These are phyloP conservation scores for Backusella tarrabulga DNA, from an alignment of 192 early-diverging fungal genomes.

Conservation along the genomic window DNA sequence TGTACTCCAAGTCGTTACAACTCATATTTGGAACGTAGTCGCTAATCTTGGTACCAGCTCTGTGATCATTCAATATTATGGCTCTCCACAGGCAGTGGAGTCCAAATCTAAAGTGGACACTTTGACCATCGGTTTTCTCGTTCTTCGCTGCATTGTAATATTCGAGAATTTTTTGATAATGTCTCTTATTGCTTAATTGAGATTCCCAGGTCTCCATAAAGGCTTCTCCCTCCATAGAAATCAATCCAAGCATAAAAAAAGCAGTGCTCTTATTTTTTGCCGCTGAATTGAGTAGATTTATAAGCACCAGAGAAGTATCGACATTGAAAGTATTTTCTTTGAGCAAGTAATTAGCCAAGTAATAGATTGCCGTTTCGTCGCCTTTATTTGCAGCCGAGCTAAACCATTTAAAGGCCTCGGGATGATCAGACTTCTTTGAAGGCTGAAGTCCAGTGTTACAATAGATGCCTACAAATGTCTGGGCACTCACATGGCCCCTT, in stretches of 20 bases:
- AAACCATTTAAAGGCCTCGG: neutral
- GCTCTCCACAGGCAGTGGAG: neutral
- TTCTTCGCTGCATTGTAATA: neutral
- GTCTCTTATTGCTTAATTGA: neutral
- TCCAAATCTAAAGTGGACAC: neutral
- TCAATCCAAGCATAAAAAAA: neutral
- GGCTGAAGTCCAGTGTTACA: neutral
- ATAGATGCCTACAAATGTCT: neutral
- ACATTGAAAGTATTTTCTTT: neutral
- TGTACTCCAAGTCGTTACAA: neutral
- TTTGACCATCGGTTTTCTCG: neutral
- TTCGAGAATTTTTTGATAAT: neutral
- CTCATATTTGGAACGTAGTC: neutral
- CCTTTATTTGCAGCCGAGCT: neutral
- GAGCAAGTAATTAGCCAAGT: slow-evolving; percentile 1
- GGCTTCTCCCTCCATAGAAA: neutral
- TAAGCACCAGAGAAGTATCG: neutral
- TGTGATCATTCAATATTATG: neutral
- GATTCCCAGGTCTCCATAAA: neutral
- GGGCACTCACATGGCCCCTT: neutral
- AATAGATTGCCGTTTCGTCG: neutral
- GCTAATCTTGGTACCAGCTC: neutral
- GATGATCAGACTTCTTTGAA: neutral
- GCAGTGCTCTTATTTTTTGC: neutral
- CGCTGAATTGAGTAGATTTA: neutral